phyloP scores from a whole-genome alignment of 2,329 filamentous ascomycete genomes.

The Fusarium keratoplasticum region DNA sequence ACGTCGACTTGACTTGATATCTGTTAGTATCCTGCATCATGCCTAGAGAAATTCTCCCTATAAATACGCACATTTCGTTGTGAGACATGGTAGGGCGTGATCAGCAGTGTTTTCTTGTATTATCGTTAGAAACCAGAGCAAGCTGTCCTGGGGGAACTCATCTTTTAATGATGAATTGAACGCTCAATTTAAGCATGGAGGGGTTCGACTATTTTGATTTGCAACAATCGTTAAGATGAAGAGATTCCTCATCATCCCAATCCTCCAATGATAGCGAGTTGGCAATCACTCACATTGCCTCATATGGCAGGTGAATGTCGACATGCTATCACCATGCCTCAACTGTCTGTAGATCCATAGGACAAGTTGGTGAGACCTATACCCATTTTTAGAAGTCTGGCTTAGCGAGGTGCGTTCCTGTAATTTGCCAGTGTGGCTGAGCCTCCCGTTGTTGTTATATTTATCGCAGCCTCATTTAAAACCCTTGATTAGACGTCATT shows the following conservation, averaged over 20 bases:
- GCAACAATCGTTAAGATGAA: not conserved
- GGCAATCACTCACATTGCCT: not conserved
- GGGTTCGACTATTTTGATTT: not conserved
- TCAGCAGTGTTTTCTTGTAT: not conserved
- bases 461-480: not conserved
- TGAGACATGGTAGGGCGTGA: not conserved
- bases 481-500: not conserved
- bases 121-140: not conserved
- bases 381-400: not conserved
- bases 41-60: no score
- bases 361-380: not conserved
- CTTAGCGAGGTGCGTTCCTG: not conserved
- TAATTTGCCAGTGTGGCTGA: not conserved
- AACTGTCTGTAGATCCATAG: not conserved
- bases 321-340: not conserved
- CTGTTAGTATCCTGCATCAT: not conserved
- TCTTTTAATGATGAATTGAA: not conserved
- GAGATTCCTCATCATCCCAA: not conserved
- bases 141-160: not conserved
- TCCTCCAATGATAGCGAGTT: not conserved
- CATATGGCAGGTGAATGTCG: not conserved
- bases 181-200: not conserved
- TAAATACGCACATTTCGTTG: not conserved
- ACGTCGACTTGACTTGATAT: conserved; percentile 86
- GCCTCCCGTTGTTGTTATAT: not conserved